Evolutionary conservation across 768 basidiomycete genomes (phyloP).

Genomic region (Hebeloma cylindrosporum): DNA sequence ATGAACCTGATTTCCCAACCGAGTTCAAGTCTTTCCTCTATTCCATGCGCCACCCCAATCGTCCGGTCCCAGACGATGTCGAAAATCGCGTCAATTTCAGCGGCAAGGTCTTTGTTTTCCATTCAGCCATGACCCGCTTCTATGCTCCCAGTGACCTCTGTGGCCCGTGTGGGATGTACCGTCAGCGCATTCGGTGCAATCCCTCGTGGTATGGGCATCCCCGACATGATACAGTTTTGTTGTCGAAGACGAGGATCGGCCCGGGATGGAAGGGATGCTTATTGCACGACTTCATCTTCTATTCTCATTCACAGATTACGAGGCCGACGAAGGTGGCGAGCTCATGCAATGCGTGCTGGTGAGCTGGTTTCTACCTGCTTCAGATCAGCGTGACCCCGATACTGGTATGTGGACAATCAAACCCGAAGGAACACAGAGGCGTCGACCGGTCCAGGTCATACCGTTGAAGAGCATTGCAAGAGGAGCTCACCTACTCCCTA

Average conservation of each 20-base stretch:
- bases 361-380: no score
- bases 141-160: conserved; percentile 29
- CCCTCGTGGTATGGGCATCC: conserved; percentile 20
- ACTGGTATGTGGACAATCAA: conserved; percentile 33
- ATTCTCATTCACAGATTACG: no score
- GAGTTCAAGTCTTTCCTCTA: conserved; percentile 16
- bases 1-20: conserved; percentile 7
- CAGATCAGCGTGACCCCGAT: conserved; percentile 23
- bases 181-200: conserved; percentile 25
- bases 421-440: conserved; percentile 15
- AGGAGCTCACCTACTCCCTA: conserved; percentile 26
- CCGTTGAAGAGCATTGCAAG: conserved; percentile 23
- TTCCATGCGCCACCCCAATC: conserved; percentile 4
- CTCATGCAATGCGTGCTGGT: no score
- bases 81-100: conserved; percentile 11
- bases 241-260: no score
- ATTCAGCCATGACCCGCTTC: conserved; percentile 25
- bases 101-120: conserved; percentile 20
- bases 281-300: no score
- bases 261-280: no score
- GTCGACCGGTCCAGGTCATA: conserved; percentile 17
- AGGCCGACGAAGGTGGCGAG: no score
- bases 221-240: no score
- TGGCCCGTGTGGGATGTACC: conserved; percentile 27
- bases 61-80: background rate